Conservation (phyloP, 164 flowering plant species). For the Protea cynaroides region DNA sequence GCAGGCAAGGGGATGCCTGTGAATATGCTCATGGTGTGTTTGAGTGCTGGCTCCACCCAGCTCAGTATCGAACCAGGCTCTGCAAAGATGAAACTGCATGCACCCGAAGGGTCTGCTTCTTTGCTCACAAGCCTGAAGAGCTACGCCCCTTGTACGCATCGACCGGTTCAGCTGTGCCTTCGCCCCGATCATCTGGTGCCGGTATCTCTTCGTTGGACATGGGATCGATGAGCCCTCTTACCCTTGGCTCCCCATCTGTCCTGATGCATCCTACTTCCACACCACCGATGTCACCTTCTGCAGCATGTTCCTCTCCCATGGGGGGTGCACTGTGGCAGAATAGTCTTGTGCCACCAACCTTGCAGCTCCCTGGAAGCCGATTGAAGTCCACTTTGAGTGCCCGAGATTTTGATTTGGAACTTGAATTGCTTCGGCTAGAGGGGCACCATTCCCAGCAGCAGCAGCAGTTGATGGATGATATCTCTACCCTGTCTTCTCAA, state of each 20-base stretch:
- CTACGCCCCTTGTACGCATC: constrained; percentile 42
- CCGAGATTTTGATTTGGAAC: neutral
- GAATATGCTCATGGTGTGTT: constrained; percentile 47
- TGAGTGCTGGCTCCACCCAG: constrained; percentile 1
- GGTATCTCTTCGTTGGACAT: constrained; percentile 25
- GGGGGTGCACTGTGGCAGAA: constrained; percentile 42
- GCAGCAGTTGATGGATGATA: constrained; percentile 28
- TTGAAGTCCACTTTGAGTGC: neutral
- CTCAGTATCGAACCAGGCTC: neutral
- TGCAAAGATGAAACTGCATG: constrained; percentile 53
- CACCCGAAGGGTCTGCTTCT: constrained; percentile 27
- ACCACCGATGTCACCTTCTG: constrained; percentile 43
- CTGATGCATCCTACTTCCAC: constrained; percentile 32
- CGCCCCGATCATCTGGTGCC: constrained; percentile 36
- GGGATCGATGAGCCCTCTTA: constrained; percentile 32
- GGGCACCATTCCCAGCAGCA: constrained; percentile 20
- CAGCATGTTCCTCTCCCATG: constrained; percentile 35
- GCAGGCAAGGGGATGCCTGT: constrained; percentile 47
- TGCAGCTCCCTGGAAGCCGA: neutral
- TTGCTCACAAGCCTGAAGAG: constrained; percentile 2
- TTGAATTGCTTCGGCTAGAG: constrained; percentile 22
- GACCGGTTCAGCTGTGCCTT: constrained; percentile 50
- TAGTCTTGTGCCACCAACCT: constrained; percentile 6
- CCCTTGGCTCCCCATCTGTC: constrained; percentile 42
- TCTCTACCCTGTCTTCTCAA: constrained; percentile 42